Evolutionary conservation across 2,329 filamentous ascomycete genomes (phyloP).

Genomic region (Colletotrichum sp.): DNA sequence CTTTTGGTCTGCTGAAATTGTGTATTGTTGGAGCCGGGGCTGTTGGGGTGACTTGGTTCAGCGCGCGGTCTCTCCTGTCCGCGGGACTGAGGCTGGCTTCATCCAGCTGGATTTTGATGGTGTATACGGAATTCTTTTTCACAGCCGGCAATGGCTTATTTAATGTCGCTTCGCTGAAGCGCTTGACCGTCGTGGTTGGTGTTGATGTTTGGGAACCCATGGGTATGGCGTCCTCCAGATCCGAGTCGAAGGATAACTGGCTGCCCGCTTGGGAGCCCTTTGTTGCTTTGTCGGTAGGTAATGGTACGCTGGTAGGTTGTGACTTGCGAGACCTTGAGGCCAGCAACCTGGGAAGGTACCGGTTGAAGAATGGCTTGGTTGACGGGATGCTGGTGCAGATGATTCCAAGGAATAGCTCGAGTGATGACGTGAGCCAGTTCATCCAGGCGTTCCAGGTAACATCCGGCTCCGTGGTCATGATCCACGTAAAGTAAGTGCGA

Average conservation of each 20-base stretch:
- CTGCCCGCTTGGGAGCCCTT: neutral
- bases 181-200: neutral
- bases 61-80: conserved; percentile 1
- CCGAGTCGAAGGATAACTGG: neutral
- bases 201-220: neutral
- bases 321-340: neutral
- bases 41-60: neutral
- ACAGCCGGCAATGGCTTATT: conserved; percentile 33
- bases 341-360: conserved; percentile 36
- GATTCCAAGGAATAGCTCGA: conserved; percentile 50
- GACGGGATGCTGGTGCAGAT: conserved; percentile 50
- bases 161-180: conserved; percentile 8
- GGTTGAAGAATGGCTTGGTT: conserved; percentile 48
- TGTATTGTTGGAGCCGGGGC: neutral
- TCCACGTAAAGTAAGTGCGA: conserved; percentile 41
- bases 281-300: neutral
- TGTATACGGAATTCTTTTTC: conserved; percentile 17
- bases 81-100: conserved; percentile 1
- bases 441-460: conserved; percentile 39
- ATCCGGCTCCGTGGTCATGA: conserved; percentile 34
- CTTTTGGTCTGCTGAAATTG: conserved; percentile 13
- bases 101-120: conserved; percentile 20
- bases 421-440: conserved; percentile 36
- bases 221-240: neutral
- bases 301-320: neutral